Evolutionary conservation across 768 basidiomycete genomes (phyloP), one percentile per base, ranked within the genome.

Genomic region (Suillus subaureus): DNA sequence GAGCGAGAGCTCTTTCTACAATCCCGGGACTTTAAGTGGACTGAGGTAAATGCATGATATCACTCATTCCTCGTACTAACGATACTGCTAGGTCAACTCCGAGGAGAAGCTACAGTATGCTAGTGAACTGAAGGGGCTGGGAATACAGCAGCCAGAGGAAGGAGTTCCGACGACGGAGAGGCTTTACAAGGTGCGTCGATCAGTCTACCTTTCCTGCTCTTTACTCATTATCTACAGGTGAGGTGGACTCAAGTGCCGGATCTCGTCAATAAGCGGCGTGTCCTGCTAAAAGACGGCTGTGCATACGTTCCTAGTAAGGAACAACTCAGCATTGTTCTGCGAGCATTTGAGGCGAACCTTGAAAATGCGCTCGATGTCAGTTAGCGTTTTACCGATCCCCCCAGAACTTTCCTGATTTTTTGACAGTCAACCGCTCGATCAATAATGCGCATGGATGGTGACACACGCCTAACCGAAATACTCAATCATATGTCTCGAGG

Each of bases 161-260:
- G 31, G 31, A 13, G 11, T 33, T 54, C 31, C 31, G 18, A 21
- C 31, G 13, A 6, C 49, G 18, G 39, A 39, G 28, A 72, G 65
- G 18, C 97, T 88, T 79, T 90, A 88, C 81, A 97, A 97, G 82
- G 96, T 92, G 67, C 11, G 73, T 62, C 43, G 12, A 33, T 54
- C 12, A 40, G 23, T 12, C 16, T 7, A 18, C 18, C 28, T 12
- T 12, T 31, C 12, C 18, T 42, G 28, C 26, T 47, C 23, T 47
- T 47, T 39, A 49, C 51, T 47, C 11, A 56, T 21, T 58, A 58
- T 12, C 21, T 28, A n/a, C 39, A 97, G 96, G 96, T 98, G n/a
- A 89, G 86, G 75, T 99, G 97, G 97, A 96, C 91, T 15, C 89
- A 90, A 67, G 96, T 99, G 3, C 94, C 94, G 6, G 95, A 97